Evolutionary conservation across 768 basidiomycete genomes (phyloP), one percentile per base, ranked within the genome.

Genomic region (Mycena vulgaris): DNA sequence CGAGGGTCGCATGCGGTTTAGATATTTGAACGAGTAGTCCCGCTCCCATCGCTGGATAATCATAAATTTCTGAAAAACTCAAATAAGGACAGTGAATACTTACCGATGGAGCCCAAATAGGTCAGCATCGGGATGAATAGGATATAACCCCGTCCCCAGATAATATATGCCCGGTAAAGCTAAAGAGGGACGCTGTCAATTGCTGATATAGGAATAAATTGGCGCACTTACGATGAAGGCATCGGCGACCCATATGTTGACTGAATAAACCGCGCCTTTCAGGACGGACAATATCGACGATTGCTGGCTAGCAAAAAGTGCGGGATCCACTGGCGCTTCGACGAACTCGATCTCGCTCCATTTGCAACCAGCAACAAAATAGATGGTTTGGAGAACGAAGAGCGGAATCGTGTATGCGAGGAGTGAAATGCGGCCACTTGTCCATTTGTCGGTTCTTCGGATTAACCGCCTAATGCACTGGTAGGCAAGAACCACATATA

Each of bases 341-440:
- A 56, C 55, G 16, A 56, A 56, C 14, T 56, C 55, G 16, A 56
- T 56, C 23, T 56, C 55, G 35, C 55, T 56, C 55, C 55, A 56
- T 27, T 56, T 56, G 25, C 55, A 56, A 25, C 35, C 55, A 39
- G 55, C 33, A 19, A 56, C 55, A n/a, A 56, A 56, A 23, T 56
- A 56, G n/a, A 56, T 27, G 4, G 55, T 56, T 19, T 56, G 55
- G 30, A 56, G 55, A 16, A n/a, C 21, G 33, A 56, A 56, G 27
- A 56, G 55, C 23, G 40, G 23, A 19, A 25, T 27, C 5, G 55
- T 56, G 55, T 56, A 56, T 11, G 35, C 33, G 19, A 56, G 33
- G 11, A 56, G 35, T 5, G 55, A 35, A 11, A 33, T 16, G 6
- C 33, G 37, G 37, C 55, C 37, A n/a, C n/a, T 37, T 13, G 35